Base-by-base conservation (phyloP, 116 monocot species). In the Iris pallida region DNA sequence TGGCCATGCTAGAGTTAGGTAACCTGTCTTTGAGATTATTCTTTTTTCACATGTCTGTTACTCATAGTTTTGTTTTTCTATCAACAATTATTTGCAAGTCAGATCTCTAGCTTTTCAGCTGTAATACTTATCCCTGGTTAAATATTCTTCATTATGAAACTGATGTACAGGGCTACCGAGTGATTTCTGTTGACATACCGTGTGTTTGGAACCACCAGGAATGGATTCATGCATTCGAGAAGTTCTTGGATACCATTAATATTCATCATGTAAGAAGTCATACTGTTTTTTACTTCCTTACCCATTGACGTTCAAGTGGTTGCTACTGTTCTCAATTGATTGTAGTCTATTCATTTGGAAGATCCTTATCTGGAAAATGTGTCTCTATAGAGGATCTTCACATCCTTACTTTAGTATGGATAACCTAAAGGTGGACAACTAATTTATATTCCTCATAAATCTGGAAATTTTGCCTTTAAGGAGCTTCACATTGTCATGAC, bases 141-240 rank as follows among this genome's bases (percentile, higher is more conserved):
- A 5, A 16, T 47, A 47, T 19, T 9, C 8, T 47, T 19, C 20
- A 64, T 14, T 47, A 13, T 47, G 9, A 19, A 73, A 64, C 47
- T 75, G 17, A 17, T 65, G 72, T 77, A 73, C 83, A 98, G 97
- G 93, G 97, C 20, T 93, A 98, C 75, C 80, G 97, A 68, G 90
- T 92, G 64, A 78, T 98, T 60, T 98, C 97, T 49, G 58, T 92
- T 74, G 97, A 92, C 75, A 85, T 98, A 73, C 97, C 97, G 64
- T 78, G 66, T 47, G 76, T 90, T 40, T 90, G 81, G 77, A 93
- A 85, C 79, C 85, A 93, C 59, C 83, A 81, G 18, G 97, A 98
- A 54, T 98, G 97, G 97, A 80, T 92, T 85, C 85, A 92, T 76
- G 73, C 83, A 81, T 98, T 98, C 75, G 93, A 98, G 82, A 98